phyloP scores from a whole-genome alignment of 176 grass and related monocot genomes.

The Aegilops bicornis region DNA sequence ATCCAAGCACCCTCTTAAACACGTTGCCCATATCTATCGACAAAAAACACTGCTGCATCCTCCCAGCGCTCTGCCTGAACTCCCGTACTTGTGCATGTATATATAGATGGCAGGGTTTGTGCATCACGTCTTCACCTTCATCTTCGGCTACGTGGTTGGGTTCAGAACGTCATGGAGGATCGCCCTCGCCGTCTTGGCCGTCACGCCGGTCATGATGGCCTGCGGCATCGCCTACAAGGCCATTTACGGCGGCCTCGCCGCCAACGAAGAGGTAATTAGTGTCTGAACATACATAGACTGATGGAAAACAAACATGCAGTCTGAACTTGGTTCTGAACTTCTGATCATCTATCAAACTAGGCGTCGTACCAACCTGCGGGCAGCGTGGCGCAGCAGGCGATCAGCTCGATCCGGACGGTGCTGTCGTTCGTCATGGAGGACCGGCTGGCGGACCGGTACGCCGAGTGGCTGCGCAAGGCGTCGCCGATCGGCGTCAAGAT shows the following conservation, averaged over 20 bases:
- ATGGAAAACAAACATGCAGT: background rate
- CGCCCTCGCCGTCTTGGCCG: conserved; percentile 49
- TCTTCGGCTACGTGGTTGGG: conserved; percentile 62
- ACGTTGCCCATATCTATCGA: too few relatives aligned
- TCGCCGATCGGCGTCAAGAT: conserved; percentile 50
- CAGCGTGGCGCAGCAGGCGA: conserved; percentile 63
- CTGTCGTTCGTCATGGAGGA: conserved; percentile 77
- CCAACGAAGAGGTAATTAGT: conserved; percentile 56
- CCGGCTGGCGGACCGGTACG: conserved; percentile 45
- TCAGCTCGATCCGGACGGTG: conserved; percentile 65
- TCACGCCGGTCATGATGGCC: conserved; percentile 59
- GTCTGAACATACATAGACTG: background rate
- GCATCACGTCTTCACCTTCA: conserved; percentile 70
- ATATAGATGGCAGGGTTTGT: conserved; percentile 56
- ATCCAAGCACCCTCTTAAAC: too few relatives aligned
- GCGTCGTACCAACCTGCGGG: conserved; percentile 59
- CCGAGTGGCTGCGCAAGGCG: conserved; percentile 35
- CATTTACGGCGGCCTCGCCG: conserved; percentile 60
- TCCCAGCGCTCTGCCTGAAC: too few relatives aligned
- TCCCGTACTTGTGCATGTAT: background rate
- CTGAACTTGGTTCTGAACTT: background rate
- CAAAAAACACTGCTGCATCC: too few relatives aligned
- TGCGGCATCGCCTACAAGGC: conserved; percentile 64
- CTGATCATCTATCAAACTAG: background rate
- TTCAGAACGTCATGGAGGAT: conserved; percentile 64